phyloP scores from a whole-genome alignment of 768 basidiomycete genomes.

The Suillus luteus region DNA sequence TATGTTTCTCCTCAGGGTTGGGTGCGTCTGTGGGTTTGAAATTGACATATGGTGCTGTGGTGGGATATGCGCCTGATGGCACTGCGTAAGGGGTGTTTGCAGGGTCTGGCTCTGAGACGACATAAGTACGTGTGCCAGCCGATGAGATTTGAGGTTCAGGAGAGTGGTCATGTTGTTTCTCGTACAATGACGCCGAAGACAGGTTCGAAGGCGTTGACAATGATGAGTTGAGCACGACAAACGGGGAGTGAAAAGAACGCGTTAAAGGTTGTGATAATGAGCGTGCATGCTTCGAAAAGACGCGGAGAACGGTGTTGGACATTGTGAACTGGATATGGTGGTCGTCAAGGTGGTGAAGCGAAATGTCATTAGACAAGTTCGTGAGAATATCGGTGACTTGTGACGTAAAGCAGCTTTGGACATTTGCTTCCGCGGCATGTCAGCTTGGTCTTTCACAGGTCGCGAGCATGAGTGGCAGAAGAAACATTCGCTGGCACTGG shows the following conservation, averaged over 20 bases:
- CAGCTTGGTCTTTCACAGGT: background rate
- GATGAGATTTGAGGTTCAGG: constrained; percentile 48
- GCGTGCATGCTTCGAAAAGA: constrained; percentile 10
- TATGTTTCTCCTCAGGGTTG: constrained; percentile 37
- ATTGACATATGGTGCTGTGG: constrained; percentile 48
- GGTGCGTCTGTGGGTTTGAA: constrained; percentile 44
- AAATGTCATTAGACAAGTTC: background rate
- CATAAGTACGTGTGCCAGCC: constrained; percentile 61
- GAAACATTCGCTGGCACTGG: background rate
- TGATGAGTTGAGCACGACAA: constrained; percentile 50
- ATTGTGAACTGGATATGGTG: constrained; percentile 16
- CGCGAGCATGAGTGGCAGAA: background rate
- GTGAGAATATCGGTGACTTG: constrained; percentile 30
- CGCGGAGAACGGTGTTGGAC: constrained; percentile 14
- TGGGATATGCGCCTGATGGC: constrained; percentile 69
- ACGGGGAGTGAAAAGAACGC: constrained; percentile 70
- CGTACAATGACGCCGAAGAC: constrained; percentile 44
- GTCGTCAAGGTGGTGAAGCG: constrained; percentile 18
- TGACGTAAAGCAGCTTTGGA: constrained; percentile 27
- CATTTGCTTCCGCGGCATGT: constrained; percentile 5
- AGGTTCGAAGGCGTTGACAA: constrained; percentile 35
- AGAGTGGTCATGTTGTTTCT: constrained; percentile 59
- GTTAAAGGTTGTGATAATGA: constrained; percentile 10
- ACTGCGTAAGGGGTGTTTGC: constrained; percentile 63
- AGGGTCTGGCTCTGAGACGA: constrained; percentile 73